Evolutionary conservation across 1,139 yeast genomes (phyloP).

Genomic region (Taiozyma sp.): DNA sequence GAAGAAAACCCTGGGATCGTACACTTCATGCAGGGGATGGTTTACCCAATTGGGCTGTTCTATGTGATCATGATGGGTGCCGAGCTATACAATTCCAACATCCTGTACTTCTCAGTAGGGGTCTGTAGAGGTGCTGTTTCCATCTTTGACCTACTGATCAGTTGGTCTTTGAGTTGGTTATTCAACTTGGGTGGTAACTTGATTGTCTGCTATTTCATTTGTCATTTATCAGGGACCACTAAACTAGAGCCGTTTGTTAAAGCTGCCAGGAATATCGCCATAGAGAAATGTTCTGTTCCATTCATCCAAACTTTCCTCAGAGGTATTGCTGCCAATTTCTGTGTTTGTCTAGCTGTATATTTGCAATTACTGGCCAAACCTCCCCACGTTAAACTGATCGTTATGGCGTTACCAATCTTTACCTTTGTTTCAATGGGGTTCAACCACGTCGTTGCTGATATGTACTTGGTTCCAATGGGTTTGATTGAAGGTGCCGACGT

Average conservation of each 20-base stretch:
- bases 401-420: constrained; percentile 62
- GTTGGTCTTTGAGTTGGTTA: constrained; percentile 67
- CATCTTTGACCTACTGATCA: constrained; percentile 51
- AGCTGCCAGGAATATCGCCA: constrained; percentile 45
- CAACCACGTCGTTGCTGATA: constrained; percentile 78
- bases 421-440: constrained; percentile 71
- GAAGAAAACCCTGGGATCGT: constrained; percentile 48
- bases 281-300: constrained; percentile 38
- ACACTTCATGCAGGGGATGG: constrained; percentile 45
- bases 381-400: constrained; percentile 65
- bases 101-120: constrained; percentile 64
- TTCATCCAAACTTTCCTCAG: constrained; percentile 58
- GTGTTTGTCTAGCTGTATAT: constrained; percentile 68
- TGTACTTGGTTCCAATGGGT: constrained; percentile 62
- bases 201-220: constrained; percentile 58
- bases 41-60: constrained; percentile 65
- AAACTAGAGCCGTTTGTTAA: constrained; percentile 32
- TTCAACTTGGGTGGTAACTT: constrained; percentile 58
- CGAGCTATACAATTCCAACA: constrained; percentile 68
- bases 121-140: constrained; percentile 64
- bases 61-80: constrained; percentile 70
- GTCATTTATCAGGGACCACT: constrained; percentile 48
- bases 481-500: constrained; percentile 55
- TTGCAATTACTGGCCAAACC: constrained; percentile 76
- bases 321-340: constrained; percentile 72